Base-by-base conservation (phyloP, 2,329 filamentous ascomycete species). In the Pseudogymnoascus sp. region DNA sequence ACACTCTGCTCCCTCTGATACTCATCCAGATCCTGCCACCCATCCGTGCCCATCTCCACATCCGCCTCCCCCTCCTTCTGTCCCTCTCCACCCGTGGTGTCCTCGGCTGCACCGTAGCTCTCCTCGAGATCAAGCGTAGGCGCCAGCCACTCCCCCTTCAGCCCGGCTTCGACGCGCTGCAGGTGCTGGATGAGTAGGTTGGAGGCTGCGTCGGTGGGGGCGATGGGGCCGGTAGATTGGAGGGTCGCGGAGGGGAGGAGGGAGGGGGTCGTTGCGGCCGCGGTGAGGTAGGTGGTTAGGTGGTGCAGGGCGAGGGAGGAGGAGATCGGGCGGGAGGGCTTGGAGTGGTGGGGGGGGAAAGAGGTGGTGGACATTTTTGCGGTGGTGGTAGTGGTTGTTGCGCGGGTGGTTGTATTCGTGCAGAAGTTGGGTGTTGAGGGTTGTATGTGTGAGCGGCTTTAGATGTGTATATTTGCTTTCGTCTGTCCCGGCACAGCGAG, bases 151-250 rank as follows among this genome's bases (percentile, higher is more conserved):
- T 83, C 81, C 21, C 82, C 82, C 19, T 74, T 70, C 63, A 84
- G 66, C 0, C 81, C 81, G 5, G 78, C 77, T 65, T 80, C 79
- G 7, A 84, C 78, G 58, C 82, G 76, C 38, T 77, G 74, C 52
- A 84, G 70, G 67, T 83, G 80, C 69, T 82, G 79, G 61, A 84
- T 73, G 12, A 77, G 74, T n/a, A 82, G 73, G 6, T 78, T 68
- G 3, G 70, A 70, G 14, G 66, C 65, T 14, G 62, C 31, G 35
- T 33, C 60, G 10, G 67, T 65, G 2, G 68, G 69, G 4, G 68
- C 65, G 11, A 68, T 68, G 14, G 71, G 71, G 4, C 72, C 72
- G 6, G 69, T 68, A n/a, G 69, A 61, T 37, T 71, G 68, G 29
- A 74, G 68, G 37, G 66, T 69, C 11, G 71, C 71, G 61, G 73